A percentile compares a stretch with the other conserved stretches of the same genome.
Conservation (phyloP, 2,329 filamentous ascomycete genomes). For the Xylariaceae sp. region DNA sequence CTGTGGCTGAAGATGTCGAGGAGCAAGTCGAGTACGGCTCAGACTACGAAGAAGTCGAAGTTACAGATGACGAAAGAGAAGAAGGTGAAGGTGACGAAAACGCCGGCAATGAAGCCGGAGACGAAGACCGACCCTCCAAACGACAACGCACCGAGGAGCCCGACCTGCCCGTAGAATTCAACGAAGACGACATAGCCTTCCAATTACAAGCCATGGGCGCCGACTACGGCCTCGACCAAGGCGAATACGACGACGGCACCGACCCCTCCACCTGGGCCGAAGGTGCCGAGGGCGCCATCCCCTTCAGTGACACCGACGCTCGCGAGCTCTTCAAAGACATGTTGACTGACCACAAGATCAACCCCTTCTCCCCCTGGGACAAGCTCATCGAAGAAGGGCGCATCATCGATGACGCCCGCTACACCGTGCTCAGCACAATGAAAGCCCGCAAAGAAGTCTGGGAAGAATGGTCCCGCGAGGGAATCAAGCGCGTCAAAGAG, state of each 20-base stretch:
- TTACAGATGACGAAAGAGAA: slow-evolving; percentile 42
- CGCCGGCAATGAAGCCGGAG: slow-evolving; percentile 50
- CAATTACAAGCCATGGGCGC: slow-evolving; percentile 87
- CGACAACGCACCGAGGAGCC: slow-evolving; percentile 44
- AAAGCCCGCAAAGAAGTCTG: slow-evolving; percentile 77
- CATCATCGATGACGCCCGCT: slow-evolving; percentile 80
- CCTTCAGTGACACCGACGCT: slow-evolving; percentile 71
- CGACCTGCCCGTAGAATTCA: slow-evolving; percentile 68
- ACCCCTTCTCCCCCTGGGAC: slow-evolving; percentile 88
- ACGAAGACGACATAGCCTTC: slow-evolving; percentile 89
- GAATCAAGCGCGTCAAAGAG: slow-evolving; percentile 68
- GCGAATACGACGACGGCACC: slow-evolving; percentile 70
- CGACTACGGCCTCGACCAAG: slow-evolving; percentile 74
- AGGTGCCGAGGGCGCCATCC: slow-evolving; percentile 65
- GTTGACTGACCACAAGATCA: slow-evolving; percentile 76
- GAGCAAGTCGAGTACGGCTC: slow-evolving; percentile 54
- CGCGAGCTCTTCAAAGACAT: slow-evolving; percentile 78
- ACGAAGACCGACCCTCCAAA: slow-evolving; percentile 45
- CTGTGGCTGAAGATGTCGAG: slow-evolving; percentile 43
- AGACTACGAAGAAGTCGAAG: slow-evolving; percentile 75
- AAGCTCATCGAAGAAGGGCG: slow-evolving; percentile 78
- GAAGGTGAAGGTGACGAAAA: slow-evolving; percentile 45
- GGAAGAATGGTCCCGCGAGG: slow-evolving; percentile 76
- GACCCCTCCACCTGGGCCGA: slow-evolving; percentile 62
- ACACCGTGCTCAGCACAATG: slow-evolving; percentile 78